Conservation (phyloP, 2,329 filamentous ascomycete species). For the Pseudogymnoascus sp. region DNA sequence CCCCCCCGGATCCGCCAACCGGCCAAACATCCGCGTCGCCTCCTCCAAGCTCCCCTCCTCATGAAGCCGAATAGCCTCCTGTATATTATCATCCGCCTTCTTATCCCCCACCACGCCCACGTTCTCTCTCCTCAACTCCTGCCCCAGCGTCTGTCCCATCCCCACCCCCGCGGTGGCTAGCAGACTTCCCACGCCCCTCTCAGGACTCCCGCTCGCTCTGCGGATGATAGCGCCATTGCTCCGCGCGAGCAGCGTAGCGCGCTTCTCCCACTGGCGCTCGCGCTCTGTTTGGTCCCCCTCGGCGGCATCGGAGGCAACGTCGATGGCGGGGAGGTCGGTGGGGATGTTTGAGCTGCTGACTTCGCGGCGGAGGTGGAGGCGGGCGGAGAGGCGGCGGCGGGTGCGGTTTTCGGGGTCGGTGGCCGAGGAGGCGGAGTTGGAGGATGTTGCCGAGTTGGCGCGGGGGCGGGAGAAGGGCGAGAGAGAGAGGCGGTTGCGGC, state of each 20-base stretch:
- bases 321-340: conserved; percentile 69
- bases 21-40: conserved; percentile 80
- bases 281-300: conserved; percentile 36
- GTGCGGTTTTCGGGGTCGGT: conserved; percentile 20
- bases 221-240: conserved; percentile 39
- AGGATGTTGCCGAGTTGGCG: conserved; percentile 15
- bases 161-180: conserved; percentile 22
- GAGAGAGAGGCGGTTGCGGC: conserved; percentile 38
- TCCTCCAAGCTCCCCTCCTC: conserved; percentile 71
- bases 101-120: conserved; percentile 39
- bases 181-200: conserved; percentile 20
- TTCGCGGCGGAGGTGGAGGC: conserved; percentile 59
- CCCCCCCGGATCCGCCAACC: conserved; percentile 73
- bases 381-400: conserved; percentile 53
- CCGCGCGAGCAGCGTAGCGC: conserved; percentile 80
- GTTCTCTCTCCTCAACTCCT: conserved; percentile 20
- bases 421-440: conserved; percentile 18
- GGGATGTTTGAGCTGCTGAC: conserved; percentile 69
- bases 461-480: conserved; percentile 21
- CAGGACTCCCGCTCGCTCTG: conserved; percentile 36
- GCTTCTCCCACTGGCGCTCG: conserved; percentile 83
- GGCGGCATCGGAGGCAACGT: conserved; percentile 29
- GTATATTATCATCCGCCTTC: conserved; percentile 64
- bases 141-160: conserved; percentile 15
- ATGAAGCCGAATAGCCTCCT: conserved; percentile 91